A percentile compares a stretch with the other conserved stretches of the same genome.
Conservation (phyloP, 2,329 filamentous ascomycete genomes). For the Penicillium sp. region DNA sequence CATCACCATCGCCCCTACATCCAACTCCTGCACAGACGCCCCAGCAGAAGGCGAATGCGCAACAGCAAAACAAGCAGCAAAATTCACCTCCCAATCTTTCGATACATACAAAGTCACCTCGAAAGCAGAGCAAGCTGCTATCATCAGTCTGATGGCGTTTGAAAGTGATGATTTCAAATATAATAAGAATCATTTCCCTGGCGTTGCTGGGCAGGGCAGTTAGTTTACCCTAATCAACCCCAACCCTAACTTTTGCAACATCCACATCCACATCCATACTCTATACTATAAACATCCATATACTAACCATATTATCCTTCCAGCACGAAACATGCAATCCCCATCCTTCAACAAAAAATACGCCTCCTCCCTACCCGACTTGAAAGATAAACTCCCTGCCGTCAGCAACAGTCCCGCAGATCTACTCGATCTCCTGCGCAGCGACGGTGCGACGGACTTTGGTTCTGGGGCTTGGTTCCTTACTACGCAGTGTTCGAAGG, state of each 20-base stretch:
- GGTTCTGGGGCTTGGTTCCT: conserved; percentile 63
- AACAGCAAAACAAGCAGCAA: conserved; percentile 62
- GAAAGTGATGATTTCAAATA: conserved; percentile 70
- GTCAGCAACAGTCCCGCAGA: conserved; percentile 42
- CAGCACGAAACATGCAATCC: conserved; percentile 64
- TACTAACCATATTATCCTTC: not conserved
- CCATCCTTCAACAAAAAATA: conserved; percentile 57
- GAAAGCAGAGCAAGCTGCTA: conserved; percentile 64
- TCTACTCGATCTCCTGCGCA: conserved; percentile 53
- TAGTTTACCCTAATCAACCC: conserved; percentile 6
- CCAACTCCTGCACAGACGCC: conserved; percentile 53
- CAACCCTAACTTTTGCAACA: not conserved
- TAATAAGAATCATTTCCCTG: conserved; percentile 65
- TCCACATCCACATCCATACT: not conserved
- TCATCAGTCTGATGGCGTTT: conserved; percentile 69
- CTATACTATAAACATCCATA: not conserved
- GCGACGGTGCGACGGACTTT: conserved; percentile 53
- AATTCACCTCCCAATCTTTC: conserved; percentile 59
- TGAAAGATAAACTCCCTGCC: conserved; percentile 38
- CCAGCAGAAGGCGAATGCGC: conserved; percentile 60
- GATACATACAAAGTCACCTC: conserved; percentile 55
- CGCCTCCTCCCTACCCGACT: conserved; percentile 48
- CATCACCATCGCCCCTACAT: conserved; percentile 56
- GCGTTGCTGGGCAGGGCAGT: conserved; percentile 65
- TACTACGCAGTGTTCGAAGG: conserved; percentile 52